phyloP scores from a whole-genome alignment of 2,329 filamentous ascomycete species.

The Arthrobotrys megalospora region DNA sequence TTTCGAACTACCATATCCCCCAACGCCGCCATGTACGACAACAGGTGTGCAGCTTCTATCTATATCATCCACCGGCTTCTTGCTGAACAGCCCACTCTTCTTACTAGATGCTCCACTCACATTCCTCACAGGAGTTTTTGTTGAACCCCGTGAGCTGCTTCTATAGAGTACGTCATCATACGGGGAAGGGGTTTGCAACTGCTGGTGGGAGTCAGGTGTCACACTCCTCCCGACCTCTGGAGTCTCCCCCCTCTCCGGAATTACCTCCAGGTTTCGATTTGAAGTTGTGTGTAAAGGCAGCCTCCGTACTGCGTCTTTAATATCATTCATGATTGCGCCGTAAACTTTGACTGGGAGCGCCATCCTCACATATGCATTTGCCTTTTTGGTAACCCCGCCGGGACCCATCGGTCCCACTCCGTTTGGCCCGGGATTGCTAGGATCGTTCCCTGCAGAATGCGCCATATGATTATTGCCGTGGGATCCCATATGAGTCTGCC shows the following conservation, averaged over 20 bases:
- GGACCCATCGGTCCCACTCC: constrained; percentile 23
- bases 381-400: constrained; percentile 28
- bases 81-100: constrained; percentile 50
- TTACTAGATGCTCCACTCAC: constrained; percentile 45
- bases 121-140: constrained; percentile 39
- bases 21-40: constrained; percentile 41
- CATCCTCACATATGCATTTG: constrained; percentile 41
- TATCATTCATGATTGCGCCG: constrained; percentile 33
- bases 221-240: constrained; percentile 35
- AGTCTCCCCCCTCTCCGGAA: constrained; percentile 43
- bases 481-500: constrained; percentile 30
- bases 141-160: constrained; percentile 43
- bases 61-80: constrained; percentile 39
- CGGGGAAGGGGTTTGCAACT: not conserved
- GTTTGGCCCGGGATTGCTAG: not conserved
- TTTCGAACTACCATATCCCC: constrained; percentile 53
- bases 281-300: constrained; percentile 40
- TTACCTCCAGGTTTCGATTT: constrained; percentile 47
- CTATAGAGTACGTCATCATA: constrained; percentile 42
- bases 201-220: constrained; percentile 32
- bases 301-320: constrained; percentile 45
- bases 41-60: constrained; percentile 52
- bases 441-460: constrained; percentile 19
- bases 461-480: constrained; percentile 18
- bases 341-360: constrained; percentile 45